phyloP scores from a whole-genome alignment of 1,139 yeast species.

The Zygosaccharomyces sapae region DNA sequence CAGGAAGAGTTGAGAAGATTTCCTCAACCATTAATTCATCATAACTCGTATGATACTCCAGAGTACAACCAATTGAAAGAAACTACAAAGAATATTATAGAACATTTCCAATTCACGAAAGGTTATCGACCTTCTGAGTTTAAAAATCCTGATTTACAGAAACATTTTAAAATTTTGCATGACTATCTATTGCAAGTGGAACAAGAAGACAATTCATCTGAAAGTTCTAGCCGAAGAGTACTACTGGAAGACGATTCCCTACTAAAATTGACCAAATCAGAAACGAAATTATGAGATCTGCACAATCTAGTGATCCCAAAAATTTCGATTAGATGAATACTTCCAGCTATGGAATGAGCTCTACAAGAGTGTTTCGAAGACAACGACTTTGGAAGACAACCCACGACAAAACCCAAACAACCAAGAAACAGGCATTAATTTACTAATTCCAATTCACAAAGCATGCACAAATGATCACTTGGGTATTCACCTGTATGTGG shows the following conservation, averaged over 20 bases:
- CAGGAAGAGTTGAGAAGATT: slow-evolving; percentile 56
- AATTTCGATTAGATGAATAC: slow-evolving; percentile 23
- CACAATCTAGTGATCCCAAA: slow-evolving; percentile 18
- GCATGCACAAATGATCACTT: slow-evolving; percentile 79
- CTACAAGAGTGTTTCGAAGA: slow-evolving; percentile 18
- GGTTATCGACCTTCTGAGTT: slow-evolving; percentile 58
- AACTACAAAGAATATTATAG: slow-evolving; percentile 41
- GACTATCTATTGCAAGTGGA: slow-evolving; percentile 66
- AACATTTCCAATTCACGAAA: slow-evolving; percentile 41
- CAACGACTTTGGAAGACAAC: slow-evolving; percentile 7
- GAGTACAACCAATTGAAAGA: slow-evolving; percentile 35
- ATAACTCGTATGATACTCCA: slow-evolving; percentile 23
- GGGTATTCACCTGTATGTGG: slow-evolving; percentile 82
- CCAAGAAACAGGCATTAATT: slow-evolving; percentile 4
- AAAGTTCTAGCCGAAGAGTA: slow-evolving; percentile 12
- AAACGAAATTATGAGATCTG: slow-evolving; percentile 24
- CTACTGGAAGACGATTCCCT: slow-evolving; percentile 38
- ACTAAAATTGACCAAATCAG: slow-evolving; percentile 29
- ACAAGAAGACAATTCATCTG: slow-evolving; percentile 36
- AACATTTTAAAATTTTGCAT: slow-evolving; percentile 61
- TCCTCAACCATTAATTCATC: slow-evolving; percentile 36
- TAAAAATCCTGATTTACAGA: slow-evolving; percentile 64
- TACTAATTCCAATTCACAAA: slow-evolving; percentile 34
- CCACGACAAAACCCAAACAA: slow-evolving; percentile 5
- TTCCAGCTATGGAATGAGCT: slow-evolving; percentile 31